These are phyloP conservation scores for Leccinum pellstonianum DNA, from an alignment of 768 basidiomycete species.

Conservation along the genomic window DNA sequence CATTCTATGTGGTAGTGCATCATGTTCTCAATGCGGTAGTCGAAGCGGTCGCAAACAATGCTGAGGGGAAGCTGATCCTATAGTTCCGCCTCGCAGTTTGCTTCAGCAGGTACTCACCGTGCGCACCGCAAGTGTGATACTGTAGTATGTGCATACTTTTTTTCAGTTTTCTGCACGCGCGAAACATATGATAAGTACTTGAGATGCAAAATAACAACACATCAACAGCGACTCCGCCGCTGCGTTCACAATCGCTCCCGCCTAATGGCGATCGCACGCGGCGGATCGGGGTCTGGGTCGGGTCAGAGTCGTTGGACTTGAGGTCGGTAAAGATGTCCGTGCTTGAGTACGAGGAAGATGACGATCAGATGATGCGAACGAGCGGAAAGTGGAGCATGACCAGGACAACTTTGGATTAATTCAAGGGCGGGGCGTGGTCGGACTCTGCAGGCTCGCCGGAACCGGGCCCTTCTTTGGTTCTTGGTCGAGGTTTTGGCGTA, in stretches of 20 bases:
- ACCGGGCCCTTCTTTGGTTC: slow-evolving; percentile 45
- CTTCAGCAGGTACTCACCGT: no score
- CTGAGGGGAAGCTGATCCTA: slow-evolving; percentile 96
- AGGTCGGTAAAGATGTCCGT: slow-evolving; percentile 79
- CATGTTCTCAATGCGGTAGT: slow-evolving; percentile 41
- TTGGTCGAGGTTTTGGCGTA: slow-evolving; percentile 61
- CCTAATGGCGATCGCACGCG: slow-evolving; percentile 68
- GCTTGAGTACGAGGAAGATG: slow-evolving; percentile 82
- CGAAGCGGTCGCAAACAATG: slow-evolving; percentile 99
- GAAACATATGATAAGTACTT: no score
- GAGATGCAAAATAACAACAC: slow-evolving; percentile 25
- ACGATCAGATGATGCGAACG: slow-evolving; percentile 95
- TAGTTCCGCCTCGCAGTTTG: slow-evolving; percentile 75
- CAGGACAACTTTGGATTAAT: slow-evolving; percentile 94
- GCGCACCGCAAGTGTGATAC: no score
- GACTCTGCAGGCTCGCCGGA: slow-evolving; percentile 18
- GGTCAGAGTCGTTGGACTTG: slow-evolving; percentile 63
- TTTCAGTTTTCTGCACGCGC: no score
- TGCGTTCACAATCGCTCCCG: slow-evolving; percentile 65
- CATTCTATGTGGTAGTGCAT: no score
- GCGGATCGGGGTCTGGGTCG: slow-evolving; percentile 62
- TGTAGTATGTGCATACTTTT: no score
- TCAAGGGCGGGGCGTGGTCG: slow-evolving; percentile 45
- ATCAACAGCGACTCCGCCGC: slow-evolving; percentile 83
- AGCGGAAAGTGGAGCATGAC: slow-evolving; percentile 89